Conservation (phyloP, 805 yeast genomes). For the Hanseniaspora pseudoguilliermondii region DNA sequence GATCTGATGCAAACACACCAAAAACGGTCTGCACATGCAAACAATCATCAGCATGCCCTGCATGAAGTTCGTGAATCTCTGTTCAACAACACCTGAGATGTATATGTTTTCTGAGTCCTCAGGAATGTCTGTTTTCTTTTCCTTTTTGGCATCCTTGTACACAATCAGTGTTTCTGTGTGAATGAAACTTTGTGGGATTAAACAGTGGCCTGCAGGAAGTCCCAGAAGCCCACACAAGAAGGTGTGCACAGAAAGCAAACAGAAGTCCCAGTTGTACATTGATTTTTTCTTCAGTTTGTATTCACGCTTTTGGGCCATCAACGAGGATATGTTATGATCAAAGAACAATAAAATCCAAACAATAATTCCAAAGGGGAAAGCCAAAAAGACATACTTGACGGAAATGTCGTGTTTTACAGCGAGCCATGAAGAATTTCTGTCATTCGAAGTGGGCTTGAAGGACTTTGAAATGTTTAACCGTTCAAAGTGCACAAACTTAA, state of each 20-base stretch:
- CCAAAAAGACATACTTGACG: constrained; percentile 51
- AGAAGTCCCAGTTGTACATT: constrained; percentile 85
- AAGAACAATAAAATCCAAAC: constrained; percentile 78
- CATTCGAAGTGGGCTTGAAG: constrained; percentile 52
- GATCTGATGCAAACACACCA: constrained; percentile 64
- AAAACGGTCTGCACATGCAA: constrained; percentile 79
- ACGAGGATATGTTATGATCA: constrained; percentile 88
- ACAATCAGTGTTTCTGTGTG: constrained; percentile 72
- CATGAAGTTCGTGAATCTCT: constrained; percentile 65
- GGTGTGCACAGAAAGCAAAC: constrained; percentile 71
- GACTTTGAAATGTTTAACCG: constrained; percentile 58
- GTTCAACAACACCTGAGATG: constrained; percentile 64
- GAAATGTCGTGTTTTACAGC: constrained; percentile 17
- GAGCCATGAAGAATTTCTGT: constrained; percentile 27
- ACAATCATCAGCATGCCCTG: constrained; percentile 79
- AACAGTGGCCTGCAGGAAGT: constrained; percentile 90
- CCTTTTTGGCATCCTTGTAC: constrained; percentile 29
- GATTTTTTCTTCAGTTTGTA: constrained; percentile 78
- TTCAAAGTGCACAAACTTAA: constrained; percentile 44
- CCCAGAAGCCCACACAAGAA: constrained; percentile 81
- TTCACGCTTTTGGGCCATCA: constrained; percentile 78
- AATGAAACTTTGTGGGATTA: constrained; percentile 93
- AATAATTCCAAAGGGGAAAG: constrained; percentile 82
- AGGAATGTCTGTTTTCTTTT: constrained; percentile 14
- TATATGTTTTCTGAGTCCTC: constrained; percentile 17